Percentiles rank a stretch among this genome's conserved stretches.
Conservation (phyloP, 257 asterid species). For the Primulina tabacum region DNA sequence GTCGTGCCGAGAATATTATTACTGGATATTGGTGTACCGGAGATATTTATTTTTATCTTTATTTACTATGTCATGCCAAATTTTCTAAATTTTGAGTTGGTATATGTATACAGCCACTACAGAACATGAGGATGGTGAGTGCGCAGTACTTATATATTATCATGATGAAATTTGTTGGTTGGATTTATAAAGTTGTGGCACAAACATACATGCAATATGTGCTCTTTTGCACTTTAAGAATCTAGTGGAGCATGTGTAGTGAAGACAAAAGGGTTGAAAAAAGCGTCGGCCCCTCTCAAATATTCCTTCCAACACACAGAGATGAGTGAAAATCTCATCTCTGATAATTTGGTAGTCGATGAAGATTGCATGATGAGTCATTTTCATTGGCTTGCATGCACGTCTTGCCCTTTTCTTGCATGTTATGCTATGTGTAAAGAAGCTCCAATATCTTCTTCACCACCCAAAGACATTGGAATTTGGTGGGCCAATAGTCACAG, state of each 20-base stretch:
- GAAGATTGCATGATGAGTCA: constrained; percentile 1
- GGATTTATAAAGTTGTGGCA: not conserved
- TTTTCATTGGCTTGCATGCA: not conserved
- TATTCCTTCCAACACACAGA: not conserved
- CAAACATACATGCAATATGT: not conserved
- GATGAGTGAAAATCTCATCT: not conserved
- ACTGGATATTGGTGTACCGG: not conserved
- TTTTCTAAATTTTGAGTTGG: not conserved
- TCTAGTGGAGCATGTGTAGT: not conserved
- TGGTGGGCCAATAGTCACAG: not conserved
- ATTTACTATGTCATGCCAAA: no score
- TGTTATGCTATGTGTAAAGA: not conserved
- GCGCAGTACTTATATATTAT: not conserved
- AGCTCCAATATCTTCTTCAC: not conserved
- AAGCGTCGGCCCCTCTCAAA: not conserved
- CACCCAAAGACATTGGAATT: constrained; percentile 1
- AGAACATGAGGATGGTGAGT: not conserved
- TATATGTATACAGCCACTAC: no score
- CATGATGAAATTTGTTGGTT: not conserved
- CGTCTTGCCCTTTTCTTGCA: constrained; percentile 2
- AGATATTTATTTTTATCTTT: no score
- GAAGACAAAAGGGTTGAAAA: not conserved
- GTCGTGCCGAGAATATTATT: no score
- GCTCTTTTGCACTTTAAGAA: not conserved
- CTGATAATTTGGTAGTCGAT: not conserved